phyloP scores from a whole-genome alignment of 2,329 filamentous ascomycete genomes.

The Coniosporium tulheliwenetii region DNA sequence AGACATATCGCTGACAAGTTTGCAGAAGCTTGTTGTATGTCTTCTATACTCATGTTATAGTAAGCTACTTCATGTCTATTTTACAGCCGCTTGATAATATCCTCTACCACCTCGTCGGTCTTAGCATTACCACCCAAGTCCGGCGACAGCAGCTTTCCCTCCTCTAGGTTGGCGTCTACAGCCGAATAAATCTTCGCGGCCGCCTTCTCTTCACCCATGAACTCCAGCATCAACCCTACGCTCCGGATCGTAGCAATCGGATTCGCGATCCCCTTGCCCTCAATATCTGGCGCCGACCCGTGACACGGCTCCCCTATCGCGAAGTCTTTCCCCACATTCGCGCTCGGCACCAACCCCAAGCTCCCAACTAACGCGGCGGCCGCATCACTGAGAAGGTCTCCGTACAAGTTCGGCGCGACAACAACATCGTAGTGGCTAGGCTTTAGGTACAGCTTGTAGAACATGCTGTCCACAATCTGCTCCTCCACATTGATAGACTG shows the following conservation, averaged over 20 bases:
- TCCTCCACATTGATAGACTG: slow-evolving; percentile 60
- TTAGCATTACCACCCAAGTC: slow-evolving; percentile 79
- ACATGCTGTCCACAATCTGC: slow-evolving; percentile 98
- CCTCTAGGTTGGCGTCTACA: slow-evolving; percentile 78
- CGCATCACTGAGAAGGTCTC: slow-evolving; percentile 90
- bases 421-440: slow-evolving; percentile 94
- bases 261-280: slow-evolving; percentile 85
- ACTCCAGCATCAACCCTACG: slow-evolving; percentile 91
- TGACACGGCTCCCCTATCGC: slow-evolving; percentile 98
- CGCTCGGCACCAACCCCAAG: slow-evolving; percentile 80
- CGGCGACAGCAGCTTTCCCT: slow-evolving; percentile 67
- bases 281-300: slow-evolving; percentile 88
- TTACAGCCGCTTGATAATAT: slow-evolving; percentile 72
- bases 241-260: slow-evolving; percentile 88
- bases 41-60: too few species aligned
- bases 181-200: slow-evolving; percentile 83
- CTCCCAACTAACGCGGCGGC: slow-evolving; percentile 87
- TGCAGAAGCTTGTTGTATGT: too few species aligned
- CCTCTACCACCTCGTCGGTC: slow-evolving; percentile 74
- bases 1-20: too few species aligned
- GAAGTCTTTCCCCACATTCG: slow-evolving; percentile 88
- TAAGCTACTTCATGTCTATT: not conserved
- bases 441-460: slow-evolving; percentile 98
- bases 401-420: slow-evolving; percentile 93
- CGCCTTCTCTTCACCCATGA: slow-evolving; percentile 72